phyloP scores from a whole-genome alignment of 148 eudicot species.

The Salicornia ramosissima region DNA sequence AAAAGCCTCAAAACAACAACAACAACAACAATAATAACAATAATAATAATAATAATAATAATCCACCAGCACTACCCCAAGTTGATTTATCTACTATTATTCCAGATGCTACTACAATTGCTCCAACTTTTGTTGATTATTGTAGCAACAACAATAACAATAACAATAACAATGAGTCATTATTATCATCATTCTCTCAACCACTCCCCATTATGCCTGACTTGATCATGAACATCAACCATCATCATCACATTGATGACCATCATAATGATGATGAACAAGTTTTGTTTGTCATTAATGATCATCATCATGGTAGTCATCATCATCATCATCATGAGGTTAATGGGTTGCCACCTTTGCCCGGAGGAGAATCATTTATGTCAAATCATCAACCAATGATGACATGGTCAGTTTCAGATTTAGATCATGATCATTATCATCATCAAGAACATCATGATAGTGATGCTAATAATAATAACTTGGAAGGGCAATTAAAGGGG shows the following conservation, averaged over 20 bases:
- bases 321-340: conserved; percentile 3
- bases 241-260: not conserved
- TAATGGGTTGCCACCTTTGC: conserved; percentile 16
- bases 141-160: not conserved
- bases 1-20: conserved; percentile 3
- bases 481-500: conserved; percentile 10
- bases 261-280: not conserved
- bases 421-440: conserved; percentile 6
- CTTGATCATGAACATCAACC: conserved; percentile 1
- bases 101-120: conserved; percentile 17
- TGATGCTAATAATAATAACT: not conserved
- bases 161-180: not conserved
- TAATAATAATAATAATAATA: too few species aligned
- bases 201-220: conserved; percentile 5
- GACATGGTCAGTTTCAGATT: conserved; percentile 14
- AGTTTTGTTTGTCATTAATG: conserved; percentile 5
- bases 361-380: conserved; percentile 15
- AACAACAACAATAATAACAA: too few species aligned
- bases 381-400: conserved; percentile 13
- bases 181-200: conserved; percentile 13
- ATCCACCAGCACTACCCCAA: conserved; percentile 1
- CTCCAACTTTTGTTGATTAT: not conserved
- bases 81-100: conserved; percentile 20
- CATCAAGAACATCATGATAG: not conserved
- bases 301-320: conserved; percentile 4